phyloP scores from a whole-genome alignment of 176 grass and related monocot species.

The Dendrocalamus sinicus region DNA sequence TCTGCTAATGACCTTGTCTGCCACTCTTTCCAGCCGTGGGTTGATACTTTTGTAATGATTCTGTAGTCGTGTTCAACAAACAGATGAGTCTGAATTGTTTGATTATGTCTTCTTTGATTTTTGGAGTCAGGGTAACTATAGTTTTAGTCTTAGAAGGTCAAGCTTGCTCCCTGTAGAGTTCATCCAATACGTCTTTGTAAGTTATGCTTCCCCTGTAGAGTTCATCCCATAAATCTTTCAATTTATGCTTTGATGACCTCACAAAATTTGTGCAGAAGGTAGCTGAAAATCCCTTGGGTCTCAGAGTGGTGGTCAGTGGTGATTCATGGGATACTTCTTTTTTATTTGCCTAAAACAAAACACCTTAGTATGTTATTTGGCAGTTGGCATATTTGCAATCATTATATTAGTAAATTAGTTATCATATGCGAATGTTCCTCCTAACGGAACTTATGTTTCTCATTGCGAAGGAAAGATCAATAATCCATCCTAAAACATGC shows the following conservation, averaged over 20 bases:
- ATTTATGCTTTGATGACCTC: slow-evolving; percentile 15
- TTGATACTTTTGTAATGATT: not conserved
- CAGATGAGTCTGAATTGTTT: slow-evolving; percentile 12
- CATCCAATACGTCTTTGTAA: not conserved
- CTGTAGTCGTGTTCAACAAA: slow-evolving; percentile 15
- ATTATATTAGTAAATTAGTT: not conserved
- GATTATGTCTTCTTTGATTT: not conserved
- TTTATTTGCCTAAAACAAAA: slow-evolving; percentile 7
- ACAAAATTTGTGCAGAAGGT: not conserved
- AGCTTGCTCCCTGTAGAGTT: not conserved
- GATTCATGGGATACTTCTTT: not conserved
- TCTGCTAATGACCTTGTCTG: slow-evolving; percentile 13
- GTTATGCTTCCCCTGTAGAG: slow-evolving; percentile 4
- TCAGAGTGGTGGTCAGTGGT: not conserved
- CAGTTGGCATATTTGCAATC: not conserved
- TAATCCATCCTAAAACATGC: not conserved
- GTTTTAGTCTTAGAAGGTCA: not conserved
- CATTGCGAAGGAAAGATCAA: not conserved
- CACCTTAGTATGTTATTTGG: not conserved
- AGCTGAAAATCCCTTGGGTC: slow-evolving; percentile 4
- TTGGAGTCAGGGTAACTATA: not conserved
- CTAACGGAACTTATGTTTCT: not conserved
- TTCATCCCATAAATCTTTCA: not conserved
- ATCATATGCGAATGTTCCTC: not conserved
- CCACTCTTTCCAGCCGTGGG: not conserved